phyloP scores from a whole-genome alignment of 805 yeast genomes.

The Candida lessepsii region DNA sequence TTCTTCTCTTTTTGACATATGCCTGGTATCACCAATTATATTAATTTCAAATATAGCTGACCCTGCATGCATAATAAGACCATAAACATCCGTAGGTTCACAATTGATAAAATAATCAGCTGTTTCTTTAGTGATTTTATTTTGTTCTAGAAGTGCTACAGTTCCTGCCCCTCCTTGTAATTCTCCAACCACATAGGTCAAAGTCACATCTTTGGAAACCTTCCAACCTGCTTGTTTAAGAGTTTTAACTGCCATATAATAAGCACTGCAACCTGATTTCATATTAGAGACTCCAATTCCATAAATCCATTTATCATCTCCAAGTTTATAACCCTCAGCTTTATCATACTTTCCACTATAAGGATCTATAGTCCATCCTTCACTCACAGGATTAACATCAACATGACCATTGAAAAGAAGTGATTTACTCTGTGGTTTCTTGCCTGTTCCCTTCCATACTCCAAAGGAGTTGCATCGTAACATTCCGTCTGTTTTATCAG shows the following conservation, averaged over 20 bases:
- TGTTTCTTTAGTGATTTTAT: constrained; percentile 21
- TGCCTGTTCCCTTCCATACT: constrained; percentile 26
- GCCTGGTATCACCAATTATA: constrained; percentile 29
- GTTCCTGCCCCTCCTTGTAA: constrained; percentile 33
- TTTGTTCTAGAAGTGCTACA: constrained; percentile 21
- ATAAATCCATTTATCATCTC: constrained; percentile 24
- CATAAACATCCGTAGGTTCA: constrained; percentile 29
- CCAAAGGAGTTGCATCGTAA: constrained; percentile 25
- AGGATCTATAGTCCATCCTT: constrained; percentile 32
- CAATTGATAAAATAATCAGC: constrained; percentile 29
- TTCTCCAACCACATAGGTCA: constrained; percentile 20
- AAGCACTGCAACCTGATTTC: constrained; percentile 32
- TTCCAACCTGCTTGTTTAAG: constrained; percentile 26
- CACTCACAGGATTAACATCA: constrained; percentile 29
- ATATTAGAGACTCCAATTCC: constrained; percentile 31
- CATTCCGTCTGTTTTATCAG: constrained; percentile 23
- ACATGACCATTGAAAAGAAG: constrained; percentile 31
- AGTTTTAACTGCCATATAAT: constrained; percentile 29
- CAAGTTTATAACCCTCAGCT: constrained; percentile 6
- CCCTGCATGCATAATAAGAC: constrained; percentile 29
- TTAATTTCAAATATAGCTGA: constrained; percentile 26
- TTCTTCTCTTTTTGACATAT: constrained; percentile 30
- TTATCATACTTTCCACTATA: constrained; percentile 20
- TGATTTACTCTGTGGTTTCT: constrained; percentile 15
- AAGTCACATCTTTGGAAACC: constrained; percentile 24